Evolutionary conservation across 352 stramenopile species (phyloP).

Genomic region (Globisporangium solare): DNA sequence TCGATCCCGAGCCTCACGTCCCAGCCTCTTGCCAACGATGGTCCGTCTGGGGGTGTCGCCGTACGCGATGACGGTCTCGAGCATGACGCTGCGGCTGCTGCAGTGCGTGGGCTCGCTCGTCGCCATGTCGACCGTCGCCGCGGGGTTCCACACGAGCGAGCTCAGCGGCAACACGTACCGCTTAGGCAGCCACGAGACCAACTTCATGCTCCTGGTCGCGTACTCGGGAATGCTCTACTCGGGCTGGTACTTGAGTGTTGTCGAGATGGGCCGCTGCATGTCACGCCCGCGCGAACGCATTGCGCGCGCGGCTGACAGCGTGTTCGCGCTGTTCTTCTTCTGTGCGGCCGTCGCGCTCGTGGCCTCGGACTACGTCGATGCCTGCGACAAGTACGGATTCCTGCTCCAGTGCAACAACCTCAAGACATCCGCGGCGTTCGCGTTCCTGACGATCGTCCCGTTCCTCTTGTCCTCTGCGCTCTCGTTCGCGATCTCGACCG

Average conservation of each 20-base stretch:
- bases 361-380: conserved; percentile 22
- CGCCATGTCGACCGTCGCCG: conserved; percentile 9
- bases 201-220: conserved; percentile 19
- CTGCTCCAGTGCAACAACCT: conserved; percentile 40
- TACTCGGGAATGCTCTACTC: conserved; percentile 28
- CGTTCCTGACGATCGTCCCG: conserved; percentile 26
- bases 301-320: conserved; percentile 21
- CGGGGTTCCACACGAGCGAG: conserved; percentile 9
- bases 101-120: conserved; percentile 29
- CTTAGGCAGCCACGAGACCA: conserved; percentile 15
- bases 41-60: conserved; percentile 17
- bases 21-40: background rate
- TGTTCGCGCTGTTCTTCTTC: conserved; percentile 25
- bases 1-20: too few relatives aligned
- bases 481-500: conserved; percentile 22
- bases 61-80: conserved; percentile 20
- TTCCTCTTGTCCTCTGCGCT: conserved; percentile 28
- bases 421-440: conserved; percentile 26
- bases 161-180: conserved; percentile 7
- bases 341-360: conserved; percentile 21
- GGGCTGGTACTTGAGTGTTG: conserved; percentile 20
- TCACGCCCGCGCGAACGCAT: conserved; percentile 22
- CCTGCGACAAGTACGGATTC: conserved; percentile 26
- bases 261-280: conserved; percentile 23
- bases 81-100: conserved; percentile 21